A percentile compares a stretch with the other conserved stretches of the same genome.
These are phyloP conservation scores for Dillenia turbinata DNA, from an alignment of 164 flowering plant genomes.

Conservation along the genomic window DNA sequence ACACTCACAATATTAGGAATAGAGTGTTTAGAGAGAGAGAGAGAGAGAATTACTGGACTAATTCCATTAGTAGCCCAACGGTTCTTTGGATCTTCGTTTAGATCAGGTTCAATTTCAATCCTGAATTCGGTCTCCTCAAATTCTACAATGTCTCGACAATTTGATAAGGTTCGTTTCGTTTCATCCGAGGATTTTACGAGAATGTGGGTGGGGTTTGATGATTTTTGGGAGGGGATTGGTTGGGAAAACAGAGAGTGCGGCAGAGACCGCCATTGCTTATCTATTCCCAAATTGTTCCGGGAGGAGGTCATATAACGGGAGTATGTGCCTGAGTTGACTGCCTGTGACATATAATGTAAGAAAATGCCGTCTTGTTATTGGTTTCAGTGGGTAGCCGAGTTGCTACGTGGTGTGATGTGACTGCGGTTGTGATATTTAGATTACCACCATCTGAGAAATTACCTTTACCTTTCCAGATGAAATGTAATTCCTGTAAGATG, in stretches of 20 bases:
- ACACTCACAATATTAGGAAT: neutral
- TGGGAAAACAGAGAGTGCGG: conserved; percentile 28
- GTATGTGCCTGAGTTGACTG: too few relatives aligned
- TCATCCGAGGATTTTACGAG: too few relatives aligned
- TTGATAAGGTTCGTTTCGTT: neutral
- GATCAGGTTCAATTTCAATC: conserved; percentile 84
- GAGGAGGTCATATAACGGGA: too few relatives aligned
- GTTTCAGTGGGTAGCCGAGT: too few relatives aligned
- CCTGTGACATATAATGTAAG: too few relatives aligned
- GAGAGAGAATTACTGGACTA: conserved; percentile 28
- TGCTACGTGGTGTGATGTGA: too few relatives aligned
- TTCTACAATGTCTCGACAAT: conserved; percentile 9
- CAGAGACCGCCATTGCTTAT: conserved; percentile 22
- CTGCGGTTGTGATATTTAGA: too few relatives aligned
- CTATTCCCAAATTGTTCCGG: too few relatives aligned
- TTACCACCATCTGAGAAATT: too few relatives aligned
- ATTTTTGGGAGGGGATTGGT: conserved; percentile 29
- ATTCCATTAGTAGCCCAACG: conserved; percentile 63
- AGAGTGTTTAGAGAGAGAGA: neutral
- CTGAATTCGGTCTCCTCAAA: conserved; percentile 48
- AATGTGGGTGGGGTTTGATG: neutral
- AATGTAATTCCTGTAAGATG: too few relatives aligned
- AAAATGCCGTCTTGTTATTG: too few relatives aligned
- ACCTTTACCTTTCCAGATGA: too few relatives aligned
- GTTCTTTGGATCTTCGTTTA: conserved; percentile 68